Conservation (phyloP, 208 protist genomes). For the Acanthamoeba lenticulata region DNA sequence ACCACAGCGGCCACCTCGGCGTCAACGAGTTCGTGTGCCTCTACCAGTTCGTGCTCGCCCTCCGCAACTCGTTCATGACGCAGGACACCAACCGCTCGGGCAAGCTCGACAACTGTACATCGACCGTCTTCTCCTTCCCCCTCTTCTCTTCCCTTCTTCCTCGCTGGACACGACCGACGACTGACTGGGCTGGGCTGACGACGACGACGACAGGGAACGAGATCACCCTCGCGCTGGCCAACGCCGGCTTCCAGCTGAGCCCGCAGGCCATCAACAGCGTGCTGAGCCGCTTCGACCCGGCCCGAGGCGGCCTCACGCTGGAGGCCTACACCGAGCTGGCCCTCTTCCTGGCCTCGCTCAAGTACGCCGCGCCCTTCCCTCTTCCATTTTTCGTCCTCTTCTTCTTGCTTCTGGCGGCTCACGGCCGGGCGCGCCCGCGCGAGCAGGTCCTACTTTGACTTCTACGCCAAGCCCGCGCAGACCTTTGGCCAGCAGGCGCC, state of each 20-base stretch:
- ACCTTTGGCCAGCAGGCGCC: not conserved
- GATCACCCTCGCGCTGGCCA: not conserved
- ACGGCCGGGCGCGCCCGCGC: too few relatives aligned
- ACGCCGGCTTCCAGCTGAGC: not conserved
- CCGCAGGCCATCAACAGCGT: not conserved
- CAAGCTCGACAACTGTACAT: conserved; percentile 29
- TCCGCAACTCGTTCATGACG: not conserved
- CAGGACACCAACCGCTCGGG: conserved; percentile 5
- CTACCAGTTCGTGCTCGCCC: conserved; percentile 13
- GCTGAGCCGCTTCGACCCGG: not conserved
- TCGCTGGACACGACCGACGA: not conserved
- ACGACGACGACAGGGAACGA: not conserved
- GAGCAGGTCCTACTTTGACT: not conserved
- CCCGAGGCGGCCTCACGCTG: not conserved
- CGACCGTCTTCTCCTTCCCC: not conserved
- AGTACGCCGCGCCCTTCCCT: not conserved
- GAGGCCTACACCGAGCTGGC: conserved; percentile 1
- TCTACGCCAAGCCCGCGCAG: not conserved
- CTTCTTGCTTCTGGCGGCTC: not conserved
- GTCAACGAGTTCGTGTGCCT: conserved; percentile 31
- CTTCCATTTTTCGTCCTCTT: not conserved
- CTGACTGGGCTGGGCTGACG: not conserved
- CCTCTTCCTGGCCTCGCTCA: not conserved
- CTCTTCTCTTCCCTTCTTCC: not conserved
- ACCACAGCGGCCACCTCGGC: not conserved